phyloP scores from a whole-genome alignment of 2,329 filamentous ascomycete genomes.

The Penicillium oxalicum region DNA sequence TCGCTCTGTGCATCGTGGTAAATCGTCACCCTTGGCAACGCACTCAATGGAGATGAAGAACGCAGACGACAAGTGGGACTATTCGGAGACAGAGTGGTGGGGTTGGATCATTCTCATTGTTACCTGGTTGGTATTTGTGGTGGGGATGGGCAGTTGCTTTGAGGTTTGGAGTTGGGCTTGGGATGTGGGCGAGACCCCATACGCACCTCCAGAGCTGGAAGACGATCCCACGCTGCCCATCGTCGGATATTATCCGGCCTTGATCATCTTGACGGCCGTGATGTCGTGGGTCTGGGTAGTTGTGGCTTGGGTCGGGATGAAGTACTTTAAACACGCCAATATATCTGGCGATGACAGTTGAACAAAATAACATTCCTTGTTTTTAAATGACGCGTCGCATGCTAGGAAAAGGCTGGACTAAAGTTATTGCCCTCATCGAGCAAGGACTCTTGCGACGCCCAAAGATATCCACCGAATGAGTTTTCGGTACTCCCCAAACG shows the following conservation, averaged over 20 bases:
- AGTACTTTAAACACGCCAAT: constrained; percentile 96
- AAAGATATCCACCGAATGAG: too few relatives aligned
- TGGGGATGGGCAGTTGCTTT: constrained; percentile 92
- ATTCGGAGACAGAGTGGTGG: constrained; percentile 95
- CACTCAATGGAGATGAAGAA: constrained; percentile 28
- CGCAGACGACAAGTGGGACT: constrained; percentile 64
- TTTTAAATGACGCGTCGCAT: too few relatives aligned
- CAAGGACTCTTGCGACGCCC: too few relatives aligned
- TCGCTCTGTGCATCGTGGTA: constrained; percentile 27
- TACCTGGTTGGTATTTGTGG: constrained; percentile 93
- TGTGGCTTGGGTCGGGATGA: constrained; percentile 97
- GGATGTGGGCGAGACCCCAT: constrained; percentile 94
- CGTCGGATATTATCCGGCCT: constrained; percentile 90
- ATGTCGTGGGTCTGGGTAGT: constrained; percentile 99
- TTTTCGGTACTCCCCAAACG: too few relatives aligned
- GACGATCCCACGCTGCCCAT: constrained; percentile 93
- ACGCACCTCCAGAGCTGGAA: constrained; percentile 89
- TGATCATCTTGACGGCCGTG: constrained; percentile 86
- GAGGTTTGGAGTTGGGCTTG: constrained; percentile 98
- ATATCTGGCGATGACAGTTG: constrained; percentile 59
- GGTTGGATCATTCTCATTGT: constrained; percentile 86
- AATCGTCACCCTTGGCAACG: constrained; percentile 35
- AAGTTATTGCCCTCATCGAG: too few relatives aligned
- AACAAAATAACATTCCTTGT: neutral
- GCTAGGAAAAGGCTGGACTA: too few relatives aligned